These are phyloP conservation scores for Ophiocordyceps camponoti-floridani DNA, from an alignment of 2,329 filamentous ascomycete genomes.

Conservation along the genomic window DNA sequence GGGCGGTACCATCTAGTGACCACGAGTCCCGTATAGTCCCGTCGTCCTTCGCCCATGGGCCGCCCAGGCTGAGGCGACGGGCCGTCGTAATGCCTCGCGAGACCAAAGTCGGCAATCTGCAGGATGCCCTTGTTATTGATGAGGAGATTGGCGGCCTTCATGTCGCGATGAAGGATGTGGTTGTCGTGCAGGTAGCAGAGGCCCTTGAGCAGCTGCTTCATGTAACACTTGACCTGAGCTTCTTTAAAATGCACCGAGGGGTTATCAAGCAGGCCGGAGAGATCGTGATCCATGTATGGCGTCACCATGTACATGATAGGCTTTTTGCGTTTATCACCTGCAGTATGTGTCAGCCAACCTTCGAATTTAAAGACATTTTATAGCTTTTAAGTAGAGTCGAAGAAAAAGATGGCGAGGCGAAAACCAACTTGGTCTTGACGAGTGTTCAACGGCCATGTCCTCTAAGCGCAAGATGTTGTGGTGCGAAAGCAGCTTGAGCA, in stretches of 20 bases:
- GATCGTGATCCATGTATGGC: conserved; percentile 96
- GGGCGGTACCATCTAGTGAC: conserved; percentile 96
- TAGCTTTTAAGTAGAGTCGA: no score
- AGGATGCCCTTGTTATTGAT: conserved; percentile 89
- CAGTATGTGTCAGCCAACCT: not conserved
- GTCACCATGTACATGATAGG: conserved; percentile 97
- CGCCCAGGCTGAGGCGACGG: conserved; percentile 56
- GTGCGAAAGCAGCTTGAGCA: conserved; percentile 88
- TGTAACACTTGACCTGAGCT: conserved; percentile 93
- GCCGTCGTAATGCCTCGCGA: conserved; percentile 87
- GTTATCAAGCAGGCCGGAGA: conserved; percentile 93
- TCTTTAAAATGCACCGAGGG: conserved; percentile 74
- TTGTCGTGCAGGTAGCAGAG: conserved; percentile 79
- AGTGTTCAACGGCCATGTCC: conserved; percentile 89
- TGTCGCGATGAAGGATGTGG: conserved; percentile 85
- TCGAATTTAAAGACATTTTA: no score
- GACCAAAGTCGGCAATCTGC: conserved; percentile 92
- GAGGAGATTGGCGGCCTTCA: conserved; percentile 95
- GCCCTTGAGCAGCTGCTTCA: conserved; percentile 82
- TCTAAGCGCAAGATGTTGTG: conserved; percentile 72
- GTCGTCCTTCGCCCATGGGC: conserved; percentile 66
- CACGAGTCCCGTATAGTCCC: conserved; percentile 92
- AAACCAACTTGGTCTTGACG: conserved; percentile 37
- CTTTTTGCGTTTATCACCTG: conserved; percentile 60
- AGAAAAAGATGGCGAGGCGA: not conserved